Conservation (phyloP, 129 eudicot species). For the Deinandra increscens region DNA sequence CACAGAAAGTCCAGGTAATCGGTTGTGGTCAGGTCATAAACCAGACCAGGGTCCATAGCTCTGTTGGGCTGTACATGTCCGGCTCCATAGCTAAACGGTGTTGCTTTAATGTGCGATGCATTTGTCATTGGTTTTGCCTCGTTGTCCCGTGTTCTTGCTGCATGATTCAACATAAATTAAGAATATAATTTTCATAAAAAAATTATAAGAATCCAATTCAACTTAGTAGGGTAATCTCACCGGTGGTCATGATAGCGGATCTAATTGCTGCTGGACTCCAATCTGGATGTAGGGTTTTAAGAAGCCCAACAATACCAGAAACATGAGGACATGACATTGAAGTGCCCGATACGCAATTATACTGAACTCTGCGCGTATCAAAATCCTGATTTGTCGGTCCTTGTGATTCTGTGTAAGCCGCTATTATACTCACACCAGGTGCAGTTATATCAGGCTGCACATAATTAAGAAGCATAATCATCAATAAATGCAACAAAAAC, state of each 20-base stretch:
- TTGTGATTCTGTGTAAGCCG: slow-evolving; percentile 75
- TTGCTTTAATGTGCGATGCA: slow-evolving; percentile 56
- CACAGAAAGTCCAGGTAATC: slow-evolving; percentile 66
- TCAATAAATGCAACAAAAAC: not conserved
- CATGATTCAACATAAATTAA: not conserved
- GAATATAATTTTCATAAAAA: not conserved
- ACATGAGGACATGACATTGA: slow-evolving; percentile 99
- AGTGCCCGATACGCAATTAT: slow-evolving; percentile 71
- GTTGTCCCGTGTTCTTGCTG: slow-evolving; percentile 76
- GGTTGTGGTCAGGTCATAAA: slow-evolving; percentile 47
- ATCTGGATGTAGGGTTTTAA: slow-evolving; percentile 74
- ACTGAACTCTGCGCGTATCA: slow-evolving; percentile 64
- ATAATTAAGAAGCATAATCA: slow-evolving; percentile 5
- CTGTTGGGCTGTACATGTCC: slow-evolving; percentile 80
- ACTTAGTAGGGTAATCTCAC: slow-evolving; percentile 31
- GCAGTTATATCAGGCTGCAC: slow-evolving; percentile 84
- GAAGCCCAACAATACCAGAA: slow-evolving; percentile 80
- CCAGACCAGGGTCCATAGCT: slow-evolving; percentile 86
- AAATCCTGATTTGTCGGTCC: slow-evolving; percentile 73
- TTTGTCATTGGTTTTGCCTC: slow-evolving; percentile 47
- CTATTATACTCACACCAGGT: slow-evolving; percentile 86
- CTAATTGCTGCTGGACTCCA: slow-evolving; percentile 95
- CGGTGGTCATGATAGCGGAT: slow-evolving; percentile 84
- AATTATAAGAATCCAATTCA: not conserved
- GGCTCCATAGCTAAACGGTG: slow-evolving; percentile 78